phyloP scores from a whole-genome alignment of 1,284 basidiomycete species.

The Irpex sp. region DNA sequence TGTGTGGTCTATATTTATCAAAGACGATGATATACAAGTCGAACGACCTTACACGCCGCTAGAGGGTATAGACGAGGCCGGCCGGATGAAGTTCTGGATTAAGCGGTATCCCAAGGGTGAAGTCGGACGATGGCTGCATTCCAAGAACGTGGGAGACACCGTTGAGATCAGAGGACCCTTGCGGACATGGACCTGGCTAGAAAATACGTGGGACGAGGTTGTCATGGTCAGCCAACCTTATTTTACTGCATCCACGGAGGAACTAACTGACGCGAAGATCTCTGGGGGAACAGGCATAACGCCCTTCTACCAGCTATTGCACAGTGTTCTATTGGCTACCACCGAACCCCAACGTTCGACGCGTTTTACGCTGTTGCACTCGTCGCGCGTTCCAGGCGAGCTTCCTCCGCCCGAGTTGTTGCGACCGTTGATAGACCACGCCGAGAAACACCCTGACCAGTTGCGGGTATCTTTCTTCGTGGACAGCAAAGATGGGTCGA shows the following conservation, averaged over 20 bases:
- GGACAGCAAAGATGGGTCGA: constrained; percentile 41
- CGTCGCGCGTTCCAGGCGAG: constrained; percentile 54
- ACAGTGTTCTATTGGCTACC: constrained; percentile 34
- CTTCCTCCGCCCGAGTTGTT: constrained; percentile 64
- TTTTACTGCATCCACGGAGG: not conserved
- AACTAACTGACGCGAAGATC: constrained; percentile 43
- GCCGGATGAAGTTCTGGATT: constrained; percentile 70
- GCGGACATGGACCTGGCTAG: constrained; percentile 66
- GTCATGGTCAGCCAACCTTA: constrained; percentile 55
- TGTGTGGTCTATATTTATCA: constrained; percentile 77
- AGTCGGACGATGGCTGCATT: constrained; percentile 78
- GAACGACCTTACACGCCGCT: constrained; percentile 83
- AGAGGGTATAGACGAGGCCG: constrained; percentile 59
- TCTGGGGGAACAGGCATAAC: constrained; percentile 83
- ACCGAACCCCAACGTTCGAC: constrained; percentile 29
- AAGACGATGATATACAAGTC: constrained; percentile 87
- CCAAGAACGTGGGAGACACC: constrained; percentile 60
- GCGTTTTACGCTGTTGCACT: constrained; percentile 69
- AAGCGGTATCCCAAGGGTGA: constrained; percentile 79
- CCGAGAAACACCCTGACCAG: constrained; percentile 46
- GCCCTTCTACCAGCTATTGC: constrained; percentile 68
- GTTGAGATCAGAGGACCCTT: constrained; percentile 79
- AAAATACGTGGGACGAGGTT: constrained; percentile 68
- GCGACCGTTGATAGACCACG: constrained; percentile 43
- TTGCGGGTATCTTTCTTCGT: constrained; percentile 61